phyloP scores from a whole-genome alignment of 1,139 yeast species.

The Candida albicans region DNA sequence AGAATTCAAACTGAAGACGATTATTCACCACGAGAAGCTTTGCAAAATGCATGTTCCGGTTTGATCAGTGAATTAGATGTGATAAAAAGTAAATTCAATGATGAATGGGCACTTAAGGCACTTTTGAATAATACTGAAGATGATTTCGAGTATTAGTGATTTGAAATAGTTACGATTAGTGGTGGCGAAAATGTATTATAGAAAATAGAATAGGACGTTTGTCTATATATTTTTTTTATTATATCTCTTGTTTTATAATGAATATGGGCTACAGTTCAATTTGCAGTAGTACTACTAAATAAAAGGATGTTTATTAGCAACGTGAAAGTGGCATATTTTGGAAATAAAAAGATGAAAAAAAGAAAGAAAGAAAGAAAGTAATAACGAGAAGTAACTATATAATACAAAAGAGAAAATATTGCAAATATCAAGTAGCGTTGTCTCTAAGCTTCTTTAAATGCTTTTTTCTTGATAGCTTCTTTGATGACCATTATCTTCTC shows the following conservation, averaged over 20 bases:
- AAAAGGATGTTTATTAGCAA: too few species aligned
- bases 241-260: neutral
- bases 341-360: neutral
- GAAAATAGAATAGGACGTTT: neutral
- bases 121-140: constrained; percentile 34
- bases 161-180: too few species aligned
- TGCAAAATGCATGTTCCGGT: constrained; percentile 83
- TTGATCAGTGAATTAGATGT: constrained; percentile 77
- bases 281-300: too few species aligned
- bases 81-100: constrained; percentile 74
- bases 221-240: neutral
- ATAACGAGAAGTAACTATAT: neutral
- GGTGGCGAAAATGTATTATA: too few species aligned
- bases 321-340: neutral
- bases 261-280: too few species aligned
- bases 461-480: constrained; percentile 45
- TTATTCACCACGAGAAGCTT: constrained; percentile 86
- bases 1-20: constrained; percentile 96
- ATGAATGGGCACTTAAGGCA: constrained; percentile 91
- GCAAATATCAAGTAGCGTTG: neutral
- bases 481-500: constrained; percentile 37
- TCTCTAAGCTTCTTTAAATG: constrained; percentile 30
- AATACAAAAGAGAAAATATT: neutral
- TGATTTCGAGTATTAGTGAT: constrained; percentile 9
- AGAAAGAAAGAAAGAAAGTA: neutral